Evolutionary conservation across 2,329 filamentous ascomycete genomes (phyloP), one percentile per base, ranked within the genome.

Genomic region (Aulographum hederae): DNA sequence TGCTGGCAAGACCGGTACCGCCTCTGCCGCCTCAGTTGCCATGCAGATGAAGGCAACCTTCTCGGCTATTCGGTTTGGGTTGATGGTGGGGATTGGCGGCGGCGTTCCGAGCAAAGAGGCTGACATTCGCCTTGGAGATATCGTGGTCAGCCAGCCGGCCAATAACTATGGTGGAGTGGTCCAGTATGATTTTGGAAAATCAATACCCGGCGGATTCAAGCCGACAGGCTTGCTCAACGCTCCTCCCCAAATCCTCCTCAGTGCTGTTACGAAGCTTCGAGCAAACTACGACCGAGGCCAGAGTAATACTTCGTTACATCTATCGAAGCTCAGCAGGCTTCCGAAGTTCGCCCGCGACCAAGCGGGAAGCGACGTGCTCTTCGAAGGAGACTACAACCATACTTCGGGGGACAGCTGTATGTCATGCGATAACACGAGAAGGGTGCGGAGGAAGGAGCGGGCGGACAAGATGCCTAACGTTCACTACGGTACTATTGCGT

Each of bases 401-500:
- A 15, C 21, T 28, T 20, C 8, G 31, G 26, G 14, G 25, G 17
- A 30, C 6, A 30, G 28, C 18, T 42, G 36, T 31, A 25, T 32
- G 1, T 26, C 13, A 18, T 40, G 37, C 34, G 33, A 26, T 25
- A 28, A 20, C 21, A 18, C 31, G 38, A 34, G 15, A 34, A 30
- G 30, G 21, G 28, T 25, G 36, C 38, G n/a, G 26, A 34, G 33
- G 16, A 32, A 26, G 18, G 32, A 25, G 20, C 28, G 34, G 27
- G 29, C 29, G 11, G 30, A 34, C 31, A 32, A 38, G 16, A 31
- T 37, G 5, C 45, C 50, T 25, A 33, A 13, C 1, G 35, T 61
- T 2, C 51, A 57, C 32, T 40, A 60, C 18, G 57, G 58, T 0
- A 32, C 38, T 1, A 45, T 61, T 1, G 57, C 47, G 4, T 60